Evolutionary conservation across 805 yeast genomes (phyloP).

Genomic region (Candida easanensis): DNA sequence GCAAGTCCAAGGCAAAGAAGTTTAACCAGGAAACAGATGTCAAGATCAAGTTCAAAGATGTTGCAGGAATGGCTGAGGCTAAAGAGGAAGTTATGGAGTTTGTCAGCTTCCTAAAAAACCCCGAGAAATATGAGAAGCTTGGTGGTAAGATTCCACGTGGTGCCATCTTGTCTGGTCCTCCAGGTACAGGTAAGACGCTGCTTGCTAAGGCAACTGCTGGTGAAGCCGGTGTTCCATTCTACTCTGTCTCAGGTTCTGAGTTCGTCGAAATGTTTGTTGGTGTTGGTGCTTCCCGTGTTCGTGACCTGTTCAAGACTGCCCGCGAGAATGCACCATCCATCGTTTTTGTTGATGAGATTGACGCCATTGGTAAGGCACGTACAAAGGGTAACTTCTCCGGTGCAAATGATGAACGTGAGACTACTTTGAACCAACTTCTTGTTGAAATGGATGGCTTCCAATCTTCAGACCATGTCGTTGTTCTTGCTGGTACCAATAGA

Average conservation of each 20-base stretch:
- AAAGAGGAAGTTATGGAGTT: slow-evolving; percentile 98
- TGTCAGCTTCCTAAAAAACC: slow-evolving; percentile 88
- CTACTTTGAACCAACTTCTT: slow-evolving; percentile 89
- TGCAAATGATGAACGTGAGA: slow-evolving; percentile 95
- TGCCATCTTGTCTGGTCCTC: slow-evolving; percentile 96
- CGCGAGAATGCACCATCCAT: slow-evolving; percentile 93
- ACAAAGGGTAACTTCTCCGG: slow-evolving; percentile 71
- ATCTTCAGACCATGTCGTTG: slow-evolving; percentile 89
- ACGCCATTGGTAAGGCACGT: slow-evolving; percentile 96
- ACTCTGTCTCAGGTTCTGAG: slow-evolving; percentile 95
- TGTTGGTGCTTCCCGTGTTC: slow-evolving; percentile 97
- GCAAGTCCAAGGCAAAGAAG: slow-evolving; percentile 86
- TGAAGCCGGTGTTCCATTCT: slow-evolving; percentile 97
- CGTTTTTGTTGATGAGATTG: slow-evolving; percentile 97
- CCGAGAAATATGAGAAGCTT: slow-evolving; percentile 81
- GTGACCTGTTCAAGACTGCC: slow-evolving; percentile 91
- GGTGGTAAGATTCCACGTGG: slow-evolving; percentile 99
- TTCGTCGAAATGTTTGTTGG: slow-evolving; percentile 99
- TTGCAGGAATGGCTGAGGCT: slow-evolving; percentile 97
- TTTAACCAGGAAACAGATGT: slow-evolving; percentile 92
- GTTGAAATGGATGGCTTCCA: slow-evolving; percentile 99
- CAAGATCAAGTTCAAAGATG: slow-evolving; percentile 86
- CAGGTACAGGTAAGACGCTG: slow-evolving; percentile 98
- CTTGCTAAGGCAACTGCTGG: slow-evolving; percentile 99
- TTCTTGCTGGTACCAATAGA: slow-evolving; percentile 95